phyloP scores from a whole-genome alignment of 495 filamentous ascomycete species.

The Penicillium subrubescens region DNA sequence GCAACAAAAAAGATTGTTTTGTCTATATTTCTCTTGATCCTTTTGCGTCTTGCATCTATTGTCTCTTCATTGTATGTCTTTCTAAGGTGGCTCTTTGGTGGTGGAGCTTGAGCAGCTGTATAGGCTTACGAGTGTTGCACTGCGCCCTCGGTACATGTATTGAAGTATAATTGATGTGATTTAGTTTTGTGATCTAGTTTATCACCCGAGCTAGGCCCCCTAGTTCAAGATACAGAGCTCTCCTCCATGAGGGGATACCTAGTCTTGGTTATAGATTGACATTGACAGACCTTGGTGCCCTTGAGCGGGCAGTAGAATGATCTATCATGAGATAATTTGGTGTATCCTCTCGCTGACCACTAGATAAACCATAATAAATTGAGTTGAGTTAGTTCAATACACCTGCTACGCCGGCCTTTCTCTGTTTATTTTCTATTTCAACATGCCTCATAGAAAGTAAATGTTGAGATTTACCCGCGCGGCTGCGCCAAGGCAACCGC shows the following conservation, averaged over 20 bases:
- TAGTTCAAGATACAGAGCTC: neutral
- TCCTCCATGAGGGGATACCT: neutral
- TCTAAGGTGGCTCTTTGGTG: too few species aligned
- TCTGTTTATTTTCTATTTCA: neutral
- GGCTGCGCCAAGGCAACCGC: slow-evolving; percentile 31
- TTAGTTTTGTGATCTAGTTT: neutral
- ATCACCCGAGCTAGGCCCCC: neutral
- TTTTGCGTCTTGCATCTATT: slow-evolving; percentile 5
- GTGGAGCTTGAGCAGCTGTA: neutral
- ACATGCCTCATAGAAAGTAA: neutral
- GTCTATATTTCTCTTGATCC: slow-evolving; percentile 35
- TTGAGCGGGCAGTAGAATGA: neutral
- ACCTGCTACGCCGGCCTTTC: neutral
- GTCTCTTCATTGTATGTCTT: neutral
- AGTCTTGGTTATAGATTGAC: neutral
- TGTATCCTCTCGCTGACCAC: neutral
- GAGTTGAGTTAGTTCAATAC: neutral
- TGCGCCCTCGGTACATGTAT: neutral
- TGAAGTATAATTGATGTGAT: neutral
- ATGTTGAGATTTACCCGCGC: slow-evolving; percentile 14
- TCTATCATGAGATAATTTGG: neutral
- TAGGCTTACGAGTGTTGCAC: neutral
- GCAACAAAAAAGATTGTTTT: slow-evolving; percentile 42
- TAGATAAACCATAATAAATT: neutral
- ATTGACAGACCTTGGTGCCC: neutral